These are phyloP conservation scores for Aspergillus fumigatus DNA, from an alignment of 2,329 filamentous ascomycete species.

Conservation along the genomic window DNA sequence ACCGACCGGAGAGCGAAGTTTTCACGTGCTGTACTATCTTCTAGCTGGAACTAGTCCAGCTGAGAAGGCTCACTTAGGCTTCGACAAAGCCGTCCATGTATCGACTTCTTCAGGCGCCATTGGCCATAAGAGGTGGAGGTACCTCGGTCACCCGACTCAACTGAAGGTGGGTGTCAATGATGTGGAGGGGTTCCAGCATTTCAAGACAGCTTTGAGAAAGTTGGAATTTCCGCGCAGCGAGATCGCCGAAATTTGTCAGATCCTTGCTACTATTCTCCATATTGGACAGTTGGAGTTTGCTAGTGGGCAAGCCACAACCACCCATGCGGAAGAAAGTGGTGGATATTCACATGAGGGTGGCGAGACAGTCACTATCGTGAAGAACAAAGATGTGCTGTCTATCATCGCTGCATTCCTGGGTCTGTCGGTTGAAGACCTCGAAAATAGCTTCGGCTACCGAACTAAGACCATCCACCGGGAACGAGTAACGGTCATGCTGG, in stretches of 20 bases:
- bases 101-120: constrained; percentile 47
- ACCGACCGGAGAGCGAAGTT: constrained; percentile 92
- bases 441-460: constrained; percentile 87
- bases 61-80: constrained; percentile 79
- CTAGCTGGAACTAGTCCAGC: constrained; percentile 84
- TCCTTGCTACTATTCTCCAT: constrained; percentile 90
- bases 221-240: constrained; percentile 90
- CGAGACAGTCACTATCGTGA: constrained; percentile 78
- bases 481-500: constrained; percentile 97
- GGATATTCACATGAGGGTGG: constrained; percentile 94
- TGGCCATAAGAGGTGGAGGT: constrained; percentile 84
- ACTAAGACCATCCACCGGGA: constrained; percentile 95
- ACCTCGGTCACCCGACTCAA: constrained; percentile 92
- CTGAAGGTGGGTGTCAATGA: constrained; percentile 97
- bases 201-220: constrained; percentile 92
- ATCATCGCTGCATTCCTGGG: constrained; percentile 94
- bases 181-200: constrained; percentile 89
- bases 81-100: constrained; percentile 47
- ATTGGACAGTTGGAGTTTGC: constrained; percentile 95
- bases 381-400: constrained; percentile 83
- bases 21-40: constrained; percentile 93
- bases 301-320: constrained; percentile 72
- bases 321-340: constrained; percentile 82
- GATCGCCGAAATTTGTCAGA: constrained; percentile 94
- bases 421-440: constrained; percentile 72